phyloP scores from a whole-genome alignment of 2,329 filamentous ascomycete genomes.

The Penicillium digitatum region DNA sequence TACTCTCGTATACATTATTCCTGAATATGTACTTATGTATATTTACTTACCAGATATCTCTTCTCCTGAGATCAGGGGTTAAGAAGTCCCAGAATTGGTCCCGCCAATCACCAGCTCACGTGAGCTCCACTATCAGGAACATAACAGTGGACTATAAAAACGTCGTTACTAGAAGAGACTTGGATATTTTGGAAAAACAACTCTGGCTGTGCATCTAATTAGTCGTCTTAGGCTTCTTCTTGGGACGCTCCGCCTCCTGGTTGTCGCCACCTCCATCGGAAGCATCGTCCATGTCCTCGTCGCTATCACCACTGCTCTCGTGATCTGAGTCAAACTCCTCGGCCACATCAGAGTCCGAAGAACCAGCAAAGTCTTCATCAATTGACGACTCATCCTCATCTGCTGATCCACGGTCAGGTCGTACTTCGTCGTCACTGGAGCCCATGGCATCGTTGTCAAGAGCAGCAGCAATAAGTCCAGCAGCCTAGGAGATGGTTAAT shows the following conservation, averaged over 20 bases:
- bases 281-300: constrained; percentile 56
- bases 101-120: constrained; percentile 13
- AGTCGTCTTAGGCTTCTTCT: constrained; percentile 59
- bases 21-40: not conserved
- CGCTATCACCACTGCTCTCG: constrained; percentile 72
- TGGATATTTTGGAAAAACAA: constrained; percentile 5
- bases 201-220: constrained; percentile 30
- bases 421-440: constrained; percentile 74
- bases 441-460: constrained; percentile 76
- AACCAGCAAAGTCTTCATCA: constrained; percentile 92
- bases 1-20: not conserved
- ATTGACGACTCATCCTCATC: constrained; percentile 95
- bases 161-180: not conserved
- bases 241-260: constrained; percentile 54
- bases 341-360: constrained; percentile 89
- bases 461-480: constrained; percentile 68
- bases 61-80: constrained; percentile 23
- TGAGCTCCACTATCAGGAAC: constrained; percentile 19
- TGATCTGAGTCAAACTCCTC: constrained; percentile 94
- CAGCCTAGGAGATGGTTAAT: constrained; percentile 43
- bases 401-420: constrained; percentile 78
- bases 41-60: constrained; percentile 9
- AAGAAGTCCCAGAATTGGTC: not conserved
- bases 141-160: not conserved
- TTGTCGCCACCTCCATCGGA: constrained; percentile 33